phyloP scores from a whole-genome alignment of 129 eudicot genomes.

The Tagetes erecta region DNA sequence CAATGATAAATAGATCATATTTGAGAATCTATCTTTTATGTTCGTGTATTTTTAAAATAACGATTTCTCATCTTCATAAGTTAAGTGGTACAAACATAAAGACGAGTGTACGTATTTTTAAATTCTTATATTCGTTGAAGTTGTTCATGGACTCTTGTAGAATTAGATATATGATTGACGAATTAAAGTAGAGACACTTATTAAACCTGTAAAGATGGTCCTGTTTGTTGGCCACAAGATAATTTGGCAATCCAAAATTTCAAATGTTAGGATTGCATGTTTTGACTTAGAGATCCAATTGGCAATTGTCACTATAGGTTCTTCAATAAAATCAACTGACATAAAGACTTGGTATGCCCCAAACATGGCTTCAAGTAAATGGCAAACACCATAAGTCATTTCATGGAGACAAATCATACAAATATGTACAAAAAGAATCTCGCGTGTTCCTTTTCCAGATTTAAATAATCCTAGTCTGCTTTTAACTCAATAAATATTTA shows the following conservation, averaged over 20 bases:
- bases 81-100: no score
- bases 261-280: slow-evolving; percentile 15
- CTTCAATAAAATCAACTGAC: slow-evolving; percentile 7
- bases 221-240: background rate
- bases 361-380: slow-evolving; percentile 8
- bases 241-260: slow-evolving; percentile 2
- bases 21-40: no score
- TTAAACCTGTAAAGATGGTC: no score
- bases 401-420: slow-evolving; percentile 11
- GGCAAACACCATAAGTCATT: slow-evolving; percentile 16
- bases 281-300: slow-evolving; percentile 20
- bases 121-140: no score
- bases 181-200: no score
- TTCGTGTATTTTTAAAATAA: no score
- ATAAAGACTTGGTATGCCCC: background rate
- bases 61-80: no score
- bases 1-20: no score
- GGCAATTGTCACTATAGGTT: slow-evolving; percentile 16
- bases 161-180: no score
- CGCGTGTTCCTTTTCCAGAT: background rate
- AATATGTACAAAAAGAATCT: slow-evolving; percentile 13
- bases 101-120: no score
- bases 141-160: no score
- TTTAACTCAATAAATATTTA: background rate
- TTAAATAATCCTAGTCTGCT: background rate